Conservation (phyloP, 1,284 basidiomycete genomes). For the Phlebopus sp. region DNA sequence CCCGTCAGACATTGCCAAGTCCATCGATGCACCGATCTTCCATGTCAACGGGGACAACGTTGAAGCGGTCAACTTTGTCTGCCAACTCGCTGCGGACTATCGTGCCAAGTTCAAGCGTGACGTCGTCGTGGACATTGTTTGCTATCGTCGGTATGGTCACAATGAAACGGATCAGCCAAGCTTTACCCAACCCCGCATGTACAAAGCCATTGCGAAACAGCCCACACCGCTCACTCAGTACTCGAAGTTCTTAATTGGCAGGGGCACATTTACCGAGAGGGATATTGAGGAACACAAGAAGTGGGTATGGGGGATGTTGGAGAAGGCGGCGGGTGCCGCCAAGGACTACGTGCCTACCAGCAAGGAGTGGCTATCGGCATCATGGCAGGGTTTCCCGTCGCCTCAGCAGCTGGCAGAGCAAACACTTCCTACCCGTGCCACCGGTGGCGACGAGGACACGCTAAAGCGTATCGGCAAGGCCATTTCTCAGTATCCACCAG, state of each 20-base stretch:
- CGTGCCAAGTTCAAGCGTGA: slow-evolving; percentile 99
- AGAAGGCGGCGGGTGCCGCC: slow-evolving; percentile 85
- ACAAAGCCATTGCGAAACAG: slow-evolving; percentile 95
- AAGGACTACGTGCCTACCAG: slow-evolving; percentile 94
- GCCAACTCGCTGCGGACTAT: slow-evolving; percentile 97
- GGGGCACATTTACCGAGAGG: slow-evolving; percentile 92
- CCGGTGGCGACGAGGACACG: slow-evolving; percentile 77
- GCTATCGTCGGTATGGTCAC: slow-evolving; percentile 98
- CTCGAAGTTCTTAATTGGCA: slow-evolving; percentile 85
- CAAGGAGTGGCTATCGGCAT: slow-evolving; percentile 96
- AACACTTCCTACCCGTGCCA: slow-evolving; percentile 85
- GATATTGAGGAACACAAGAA: slow-evolving; percentile 98
- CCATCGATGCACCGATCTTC: slow-evolving; percentile 98
- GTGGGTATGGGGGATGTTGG: slow-evolving; percentile 99
- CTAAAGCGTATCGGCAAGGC: slow-evolving; percentile 85
- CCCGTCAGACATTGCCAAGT: slow-evolving; percentile 98
- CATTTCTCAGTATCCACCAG: slow-evolving; percentile 82
- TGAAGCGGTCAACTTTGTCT: slow-evolving; percentile 98
- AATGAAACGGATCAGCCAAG: slow-evolving; percentile 99
- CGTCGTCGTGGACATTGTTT: slow-evolving; percentile 97
- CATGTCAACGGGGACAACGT: slow-evolving; percentile 99
- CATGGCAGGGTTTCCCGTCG: slow-evolving; percentile 98
- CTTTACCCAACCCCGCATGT: slow-evolving; percentile 99
- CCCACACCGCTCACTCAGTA: slow-evolving; percentile 92
- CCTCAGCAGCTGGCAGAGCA: slow-evolving; percentile 94